phyloP scores from a whole-genome alignment of 257 asterid genomes.

The Scutellaria galericulata region DNA sequence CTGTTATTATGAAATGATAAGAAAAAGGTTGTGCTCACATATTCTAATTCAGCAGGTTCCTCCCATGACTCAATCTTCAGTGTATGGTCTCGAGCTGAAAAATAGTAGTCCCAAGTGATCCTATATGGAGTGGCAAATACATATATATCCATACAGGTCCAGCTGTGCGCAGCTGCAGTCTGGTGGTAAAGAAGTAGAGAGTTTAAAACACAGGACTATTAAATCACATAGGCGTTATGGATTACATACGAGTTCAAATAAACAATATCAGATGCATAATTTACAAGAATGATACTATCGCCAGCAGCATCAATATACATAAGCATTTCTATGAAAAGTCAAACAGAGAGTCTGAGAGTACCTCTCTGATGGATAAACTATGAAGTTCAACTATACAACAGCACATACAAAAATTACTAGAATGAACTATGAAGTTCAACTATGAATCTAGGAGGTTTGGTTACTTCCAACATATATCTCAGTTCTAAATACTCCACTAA shows the following conservation, averaged over 20 bases:
- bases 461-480: conserved; percentile 9
- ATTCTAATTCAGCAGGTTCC: conserved; percentile 92
- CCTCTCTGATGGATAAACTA: background rate
- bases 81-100: conserved; percentile 80
- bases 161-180: conserved; percentile 95
- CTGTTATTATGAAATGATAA: background rate
- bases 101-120: conserved; percentile 98
- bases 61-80: conserved; percentile 88
- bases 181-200: conserved; percentile 35
- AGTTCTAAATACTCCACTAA: background rate
- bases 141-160: conserved; percentile 99
- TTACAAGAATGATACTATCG: background rate
- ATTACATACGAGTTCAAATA: background rate
- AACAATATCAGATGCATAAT: background rate
- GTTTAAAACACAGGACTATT: conserved; percentile 20
- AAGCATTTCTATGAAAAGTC: background rate
- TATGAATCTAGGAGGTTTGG: background rate
- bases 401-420: background rate
- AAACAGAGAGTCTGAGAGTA: background rate
- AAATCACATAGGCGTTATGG: background rate
- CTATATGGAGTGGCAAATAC: conserved; percentile 98
- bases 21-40: conserved; percentile 50
- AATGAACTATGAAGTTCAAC: too few relatives aligned
- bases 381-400: background rate
- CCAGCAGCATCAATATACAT: conserved; percentile 7